Evolutionary conservation across 345 rosid species (phyloP).

Genomic region (Iberis pinnata): DNA sequence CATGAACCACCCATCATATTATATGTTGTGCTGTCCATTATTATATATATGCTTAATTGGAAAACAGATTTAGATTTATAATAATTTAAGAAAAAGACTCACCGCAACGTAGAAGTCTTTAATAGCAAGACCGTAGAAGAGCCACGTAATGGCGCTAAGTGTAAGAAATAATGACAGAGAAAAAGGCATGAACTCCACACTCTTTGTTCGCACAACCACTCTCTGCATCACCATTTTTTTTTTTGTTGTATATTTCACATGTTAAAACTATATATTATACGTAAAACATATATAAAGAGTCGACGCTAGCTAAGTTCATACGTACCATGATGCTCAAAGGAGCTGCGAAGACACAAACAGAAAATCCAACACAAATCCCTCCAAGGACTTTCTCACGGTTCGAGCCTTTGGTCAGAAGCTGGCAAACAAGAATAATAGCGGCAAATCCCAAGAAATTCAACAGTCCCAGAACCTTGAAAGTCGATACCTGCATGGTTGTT

Average conservation of each 20-base stretch:
- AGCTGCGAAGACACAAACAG: conserved; percentile 50
- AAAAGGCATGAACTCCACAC: conserved; percentile 67
- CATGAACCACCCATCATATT: conserved; percentile 16
- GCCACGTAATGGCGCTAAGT: conserved; percentile 53
- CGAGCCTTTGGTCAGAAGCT: conserved; percentile 37
- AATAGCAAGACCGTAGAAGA: conserved; percentile 45
- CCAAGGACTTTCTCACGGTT: conserved; percentile 41
- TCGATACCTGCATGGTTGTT: conserved; percentile 33
- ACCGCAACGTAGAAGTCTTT: conserved; percentile 46
- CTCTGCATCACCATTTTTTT: conserved; percentile 25
- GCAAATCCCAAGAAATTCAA: conserved; percentile 44
- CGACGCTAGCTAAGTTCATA: no score
- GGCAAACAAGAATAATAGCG: conserved; percentile 33
- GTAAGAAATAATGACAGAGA: conserved; percentile 51
- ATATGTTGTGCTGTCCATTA: conserved; percentile 21
- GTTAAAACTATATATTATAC: conserved; percentile 22
- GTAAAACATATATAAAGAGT: no score
- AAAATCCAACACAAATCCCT: conserved; percentile 44
- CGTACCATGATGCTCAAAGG: conserved; percentile 55
- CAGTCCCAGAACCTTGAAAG: conserved; percentile 43
- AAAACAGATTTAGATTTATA: no score
- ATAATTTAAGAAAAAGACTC: conserved; percentile 10
- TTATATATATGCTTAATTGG: neutral
- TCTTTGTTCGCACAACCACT: conserved; percentile 42
- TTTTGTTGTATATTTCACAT: neutral